Conservation (phyloP, 345 rosid genomes). For the Salix koriyanagi region DNA sequence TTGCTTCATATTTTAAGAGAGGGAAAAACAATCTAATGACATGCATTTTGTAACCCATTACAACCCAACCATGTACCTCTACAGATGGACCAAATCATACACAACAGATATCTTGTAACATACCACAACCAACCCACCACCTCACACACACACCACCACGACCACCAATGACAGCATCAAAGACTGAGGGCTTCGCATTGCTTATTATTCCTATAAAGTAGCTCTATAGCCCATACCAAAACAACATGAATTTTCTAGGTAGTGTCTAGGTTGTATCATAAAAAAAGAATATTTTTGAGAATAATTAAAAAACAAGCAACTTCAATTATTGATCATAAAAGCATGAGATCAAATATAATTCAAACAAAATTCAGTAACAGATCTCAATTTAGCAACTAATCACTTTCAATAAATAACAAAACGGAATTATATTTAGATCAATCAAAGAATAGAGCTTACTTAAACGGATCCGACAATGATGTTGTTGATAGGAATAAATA, state of each 20-base stretch:
- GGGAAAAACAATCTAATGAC: no score
- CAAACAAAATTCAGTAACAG: no score
- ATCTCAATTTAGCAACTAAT: background rate
- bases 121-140: background rate
- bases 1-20: background rate
- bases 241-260: no score
- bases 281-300: no score
- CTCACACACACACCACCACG: no score
- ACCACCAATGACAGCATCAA: background rate
- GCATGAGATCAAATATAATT: no score
- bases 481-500: conserved; percentile 22
- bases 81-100: background rate
- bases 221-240: no score
- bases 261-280: background rate
- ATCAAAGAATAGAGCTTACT: background rate
- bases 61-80: background rate
- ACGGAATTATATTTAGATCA: background rate
- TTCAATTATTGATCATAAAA: no score
- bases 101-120: background rate
- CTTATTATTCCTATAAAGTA: no score
- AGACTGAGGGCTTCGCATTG: no score
- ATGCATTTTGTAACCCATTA: background rate
- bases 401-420: no score
- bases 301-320: no score
- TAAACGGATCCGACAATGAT: conserved; percentile 18